A percentile compares a stretch with the other conserved stretches of the same genome.
phyloP scores from a whole-genome alignment of 2,329 filamentous ascomycete genomes.

The Lecanoromycetidae sp. region DNA sequence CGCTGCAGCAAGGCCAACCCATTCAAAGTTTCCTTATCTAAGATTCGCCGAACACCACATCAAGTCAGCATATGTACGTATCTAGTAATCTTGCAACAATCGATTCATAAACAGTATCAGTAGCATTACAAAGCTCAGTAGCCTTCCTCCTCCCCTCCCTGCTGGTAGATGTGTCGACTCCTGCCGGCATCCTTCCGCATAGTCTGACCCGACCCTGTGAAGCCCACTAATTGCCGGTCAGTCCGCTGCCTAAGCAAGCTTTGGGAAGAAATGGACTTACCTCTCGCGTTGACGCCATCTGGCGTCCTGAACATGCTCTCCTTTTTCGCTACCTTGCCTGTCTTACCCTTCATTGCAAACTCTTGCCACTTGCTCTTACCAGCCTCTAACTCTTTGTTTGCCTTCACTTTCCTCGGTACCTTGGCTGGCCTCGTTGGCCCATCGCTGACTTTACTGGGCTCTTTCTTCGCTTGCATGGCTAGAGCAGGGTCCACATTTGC shows the following conservation, averaged over 20 bases:
- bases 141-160: conserved; percentile 57
- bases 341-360: conserved; percentile 63
- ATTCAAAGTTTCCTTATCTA: background rate
- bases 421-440: conserved; percentile 50
- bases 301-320: conserved; percentile 96
- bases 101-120: too few relatives aligned
- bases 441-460: conserved; percentile 51
- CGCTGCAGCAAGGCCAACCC: background rate
- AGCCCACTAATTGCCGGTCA: conserved; percentile 55
- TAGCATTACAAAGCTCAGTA: background rate
- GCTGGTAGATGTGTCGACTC: conserved; percentile 73
- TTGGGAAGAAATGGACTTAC: conserved; percentile 37
- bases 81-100: too few relatives aligned
- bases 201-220: conserved; percentile 84
- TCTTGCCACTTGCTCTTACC: conserved; percentile 88
- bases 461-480: conserved; percentile 51
- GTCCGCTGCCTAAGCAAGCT: background rate
- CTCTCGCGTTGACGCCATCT: conserved; percentile 73
- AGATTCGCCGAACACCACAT: background rate
- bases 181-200: conserved; percentile 88
- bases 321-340: conserved; percentile 62
- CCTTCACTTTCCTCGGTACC: conserved; percentile 66
- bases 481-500: conserved; percentile 55
- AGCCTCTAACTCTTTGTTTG: conserved; percentile 80
- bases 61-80: conserved; percentile 4